Percentiles rank a stretch among this genome's conserved stretches.
Evolutionary conservation across 139 green algal species (phyloP).

Genomic region (Volvox africanus): DNA sequence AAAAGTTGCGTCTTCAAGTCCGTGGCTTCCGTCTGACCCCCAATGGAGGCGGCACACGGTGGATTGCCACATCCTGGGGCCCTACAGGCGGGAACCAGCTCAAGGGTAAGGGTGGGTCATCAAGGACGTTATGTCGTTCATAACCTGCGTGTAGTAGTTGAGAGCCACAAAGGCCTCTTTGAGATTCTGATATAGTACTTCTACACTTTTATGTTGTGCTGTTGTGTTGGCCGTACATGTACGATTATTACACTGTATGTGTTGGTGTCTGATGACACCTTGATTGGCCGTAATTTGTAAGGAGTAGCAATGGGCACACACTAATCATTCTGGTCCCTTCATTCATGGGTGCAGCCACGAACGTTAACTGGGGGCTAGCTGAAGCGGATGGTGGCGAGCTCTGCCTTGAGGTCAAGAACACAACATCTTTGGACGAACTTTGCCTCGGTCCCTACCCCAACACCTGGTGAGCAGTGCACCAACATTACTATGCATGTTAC

Average conservation of each 20-base stretch:
- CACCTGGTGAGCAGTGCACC: neutral
- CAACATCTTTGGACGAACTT: neutral
- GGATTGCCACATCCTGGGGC: neutral
- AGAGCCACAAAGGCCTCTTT: no score
- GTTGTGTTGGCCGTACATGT: neutral
- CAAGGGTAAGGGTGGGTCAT: neutral
- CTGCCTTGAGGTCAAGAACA: neutral
- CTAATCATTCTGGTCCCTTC: no score
- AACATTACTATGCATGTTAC: no score
- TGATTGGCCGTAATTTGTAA: no score
- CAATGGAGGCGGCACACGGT: neutral
- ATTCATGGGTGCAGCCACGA: neutral
- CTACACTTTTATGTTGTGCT: no score
- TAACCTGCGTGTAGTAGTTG: no score
- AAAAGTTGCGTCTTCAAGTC: neutral
- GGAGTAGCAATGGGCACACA: no score
- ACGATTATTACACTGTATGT: neutral
- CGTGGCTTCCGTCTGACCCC: neutral
- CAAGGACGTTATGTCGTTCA: no score
- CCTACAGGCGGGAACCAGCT: neutral
- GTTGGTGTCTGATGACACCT: no score
- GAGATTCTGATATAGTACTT: no score
- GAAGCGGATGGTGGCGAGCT: neutral
- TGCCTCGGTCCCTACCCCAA: neutral
- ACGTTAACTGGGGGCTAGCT: neutral